Evolutionary conservation across 441 rosid species (phyloP).

Genomic region (Populus hybrid): DNA sequence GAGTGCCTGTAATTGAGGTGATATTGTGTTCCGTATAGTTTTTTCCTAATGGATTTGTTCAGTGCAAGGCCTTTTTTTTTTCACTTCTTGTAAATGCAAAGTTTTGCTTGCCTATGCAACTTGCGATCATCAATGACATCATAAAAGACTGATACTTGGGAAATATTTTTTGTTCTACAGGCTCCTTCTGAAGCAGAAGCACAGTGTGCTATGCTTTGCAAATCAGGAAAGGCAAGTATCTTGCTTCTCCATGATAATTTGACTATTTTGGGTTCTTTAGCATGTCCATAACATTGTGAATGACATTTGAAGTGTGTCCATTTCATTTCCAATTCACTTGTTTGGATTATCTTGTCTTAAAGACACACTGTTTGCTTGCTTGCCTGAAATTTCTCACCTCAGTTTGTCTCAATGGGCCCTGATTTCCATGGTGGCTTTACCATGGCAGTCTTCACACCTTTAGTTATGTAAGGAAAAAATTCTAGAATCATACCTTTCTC

Average conservation of each 20-base stretch:
- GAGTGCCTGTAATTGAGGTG: constrained; percentile 94
- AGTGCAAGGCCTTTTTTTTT: background rate
- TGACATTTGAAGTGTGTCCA: constrained; percentile 4
- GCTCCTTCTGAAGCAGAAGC: constrained; percentile 98
- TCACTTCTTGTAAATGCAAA: background rate
- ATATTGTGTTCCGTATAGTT: background rate
- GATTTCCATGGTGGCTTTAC: background rate
- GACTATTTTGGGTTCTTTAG: background rate
- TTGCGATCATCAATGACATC: constrained; percentile 2
- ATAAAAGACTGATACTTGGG: constrained; percentile 11
- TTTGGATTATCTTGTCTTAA: background rate
- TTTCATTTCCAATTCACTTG: background rate
- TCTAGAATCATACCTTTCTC: background rate
- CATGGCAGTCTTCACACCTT: background rate
- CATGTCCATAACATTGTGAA: background rate
- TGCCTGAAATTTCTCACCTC: background rate
- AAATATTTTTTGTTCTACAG: constrained; percentile 36
- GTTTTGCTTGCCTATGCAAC: background rate
- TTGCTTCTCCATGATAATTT: constrained; percentile 6
- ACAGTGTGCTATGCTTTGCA: constrained; percentile 93
- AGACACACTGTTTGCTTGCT: background rate
- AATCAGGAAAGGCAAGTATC: constrained; percentile 66
- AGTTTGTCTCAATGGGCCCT: background rate
- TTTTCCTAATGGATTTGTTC: background rate
- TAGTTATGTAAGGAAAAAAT: background rate